Evolutionary conservation across 1,139 yeast species (phyloP), one percentile per base, ranked within the genome.

Genomic region (Suhomyces ambrosiae): DNA sequence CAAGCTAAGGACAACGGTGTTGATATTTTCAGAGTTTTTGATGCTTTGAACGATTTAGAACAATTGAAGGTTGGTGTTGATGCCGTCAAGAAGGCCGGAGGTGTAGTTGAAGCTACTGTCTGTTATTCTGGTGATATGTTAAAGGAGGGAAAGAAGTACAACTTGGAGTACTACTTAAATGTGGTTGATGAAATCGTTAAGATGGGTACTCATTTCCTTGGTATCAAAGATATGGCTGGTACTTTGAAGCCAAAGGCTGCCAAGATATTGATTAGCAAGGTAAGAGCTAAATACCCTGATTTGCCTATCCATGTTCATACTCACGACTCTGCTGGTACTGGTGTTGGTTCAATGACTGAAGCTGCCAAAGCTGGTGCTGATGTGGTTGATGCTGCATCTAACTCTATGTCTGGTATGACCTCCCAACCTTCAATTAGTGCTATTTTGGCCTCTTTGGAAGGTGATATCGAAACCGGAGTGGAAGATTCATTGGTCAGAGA

Each of bases 151-250:
- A 92, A 92, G 80, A 92, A 92, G 73, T 92, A 94, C 74, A 89
- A 89, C 71, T 77, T 94, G 63, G 87, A 82, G 33, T 92, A 92
- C 74, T 92, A 92, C 71, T 60, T 92, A 58, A 73, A 73, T 14
- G 82, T 90, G 45, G 92, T 86, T 47, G 95, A 85, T 53, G 72
- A 84, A 58, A 82, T 92, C 58, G 97, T 92, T 48, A 73, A 69
- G 46, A 83, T 90, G 88, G 99, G 99, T 54, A 92, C 97, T 33
- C 98, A 92, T 65, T 80, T 92, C 58, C 76, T 92, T 55, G 98
- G 97, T 67, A 92, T 92, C 61, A 92, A 92, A 70, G 99, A 92
- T 70, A 92, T 92, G 99, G 99, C 99, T 37, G 99, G 99, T 71
- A 90, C 97, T 44, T 68, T 92, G 72, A 90, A 92, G 69, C 98